Conservation (phyloP, 108 stramenopile species). For the Aurantiochytrium sp. region DNA sequence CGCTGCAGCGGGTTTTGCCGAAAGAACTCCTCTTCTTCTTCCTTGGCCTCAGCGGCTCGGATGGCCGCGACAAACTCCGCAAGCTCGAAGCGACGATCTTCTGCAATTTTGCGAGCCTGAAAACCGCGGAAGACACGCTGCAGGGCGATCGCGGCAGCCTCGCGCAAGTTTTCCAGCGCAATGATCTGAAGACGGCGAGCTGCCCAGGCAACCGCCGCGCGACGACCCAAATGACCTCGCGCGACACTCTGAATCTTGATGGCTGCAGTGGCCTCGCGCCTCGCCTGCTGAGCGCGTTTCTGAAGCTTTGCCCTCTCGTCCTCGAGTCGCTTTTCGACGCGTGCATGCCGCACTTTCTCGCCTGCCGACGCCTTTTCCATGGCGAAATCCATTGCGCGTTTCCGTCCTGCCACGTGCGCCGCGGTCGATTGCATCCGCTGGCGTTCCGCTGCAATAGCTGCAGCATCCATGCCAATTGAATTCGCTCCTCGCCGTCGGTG, state of each 20-base stretch:
- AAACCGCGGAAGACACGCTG: slow-evolving; percentile 37
- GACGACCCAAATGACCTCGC: slow-evolving; percentile 38
- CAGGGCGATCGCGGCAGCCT: slow-evolving; percentile 32
- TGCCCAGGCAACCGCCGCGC: slow-evolving; percentile 30
- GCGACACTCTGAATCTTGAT: slow-evolving; percentile 20
- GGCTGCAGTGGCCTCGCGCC: not conserved
- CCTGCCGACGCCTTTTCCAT: slow-evolving; percentile 19
- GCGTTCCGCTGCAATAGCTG: slow-evolving; percentile 18
- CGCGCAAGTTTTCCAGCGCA: slow-evolving; percentile 23
- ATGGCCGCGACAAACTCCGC: slow-evolving; percentile 38
- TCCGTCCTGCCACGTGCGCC: not conserved
- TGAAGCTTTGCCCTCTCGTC: slow-evolving; percentile 27
- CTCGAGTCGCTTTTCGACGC: not conserved
- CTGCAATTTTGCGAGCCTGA: slow-evolving; percentile 13
- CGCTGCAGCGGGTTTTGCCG: slow-evolving; percentile 26
- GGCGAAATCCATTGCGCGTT: slow-evolving; percentile 18
- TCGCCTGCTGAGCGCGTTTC: not conserved
- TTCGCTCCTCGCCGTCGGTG: not conserved
- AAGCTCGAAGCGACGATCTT: slow-evolving; percentile 24
- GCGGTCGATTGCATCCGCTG: slow-evolving; percentile 27
- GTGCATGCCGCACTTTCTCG: not conserved
- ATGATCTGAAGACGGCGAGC: slow-evolving; percentile 22
- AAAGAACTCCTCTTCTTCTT: slow-evolving; percentile 41
- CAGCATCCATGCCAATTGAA: not conserved
- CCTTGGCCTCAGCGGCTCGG: slow-evolving; percentile 30